phyloP scores from a whole-genome alignment of 257 asterid genomes.

The Solanum verrucosum region DNA sequence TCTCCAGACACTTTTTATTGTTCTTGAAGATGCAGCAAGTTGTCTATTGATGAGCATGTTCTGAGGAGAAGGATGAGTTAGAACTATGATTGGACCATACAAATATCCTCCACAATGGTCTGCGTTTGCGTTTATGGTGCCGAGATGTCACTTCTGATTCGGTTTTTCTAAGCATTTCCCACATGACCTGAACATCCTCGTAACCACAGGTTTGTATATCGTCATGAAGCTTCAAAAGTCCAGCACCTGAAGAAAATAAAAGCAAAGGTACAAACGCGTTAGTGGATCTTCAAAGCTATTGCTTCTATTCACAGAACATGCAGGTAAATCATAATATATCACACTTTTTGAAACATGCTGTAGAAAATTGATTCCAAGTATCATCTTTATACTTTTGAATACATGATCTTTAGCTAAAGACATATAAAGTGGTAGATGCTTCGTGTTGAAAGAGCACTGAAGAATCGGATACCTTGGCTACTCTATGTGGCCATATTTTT shows the following conservation, averaged over 20 bases:
- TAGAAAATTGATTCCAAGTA: background rate
- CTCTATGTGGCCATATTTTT: background rate
- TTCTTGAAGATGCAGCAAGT: background rate
- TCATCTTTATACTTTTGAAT: background rate
- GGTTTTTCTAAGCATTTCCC: slow-evolving; percentile 79
- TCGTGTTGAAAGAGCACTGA: background rate
- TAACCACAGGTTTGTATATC: slow-evolving; percentile 94
- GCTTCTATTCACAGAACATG: background rate
- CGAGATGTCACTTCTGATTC: slow-evolving; percentile 38
- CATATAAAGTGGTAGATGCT: background rate
- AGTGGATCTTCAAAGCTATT: background rate
- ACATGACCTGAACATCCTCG: slow-evolving; percentile 91
- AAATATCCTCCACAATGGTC: slow-evolving; percentile 51
- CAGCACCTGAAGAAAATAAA: slow-evolving; percentile 39
- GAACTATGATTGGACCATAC: slow-evolving; percentile 28
- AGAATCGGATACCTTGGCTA: background rate
- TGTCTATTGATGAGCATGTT: slow-evolving; percentile 22
- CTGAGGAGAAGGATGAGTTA: slow-evolving; percentile 25
- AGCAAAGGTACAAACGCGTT: background rate
- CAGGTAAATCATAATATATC: background rate
- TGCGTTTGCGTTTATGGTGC: slow-evolving; percentile 35
- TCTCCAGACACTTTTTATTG: slow-evolving; percentile 1
- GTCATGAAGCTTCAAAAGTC: slow-evolving; percentile 75
- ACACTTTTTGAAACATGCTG: background rate
- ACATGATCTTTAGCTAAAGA: background rate